These are phyloP conservation scores for Rhizophlyctis rosea DNA, from an alignment of 192 early-diverging fungal species.

Conservation along the genomic window DNA sequence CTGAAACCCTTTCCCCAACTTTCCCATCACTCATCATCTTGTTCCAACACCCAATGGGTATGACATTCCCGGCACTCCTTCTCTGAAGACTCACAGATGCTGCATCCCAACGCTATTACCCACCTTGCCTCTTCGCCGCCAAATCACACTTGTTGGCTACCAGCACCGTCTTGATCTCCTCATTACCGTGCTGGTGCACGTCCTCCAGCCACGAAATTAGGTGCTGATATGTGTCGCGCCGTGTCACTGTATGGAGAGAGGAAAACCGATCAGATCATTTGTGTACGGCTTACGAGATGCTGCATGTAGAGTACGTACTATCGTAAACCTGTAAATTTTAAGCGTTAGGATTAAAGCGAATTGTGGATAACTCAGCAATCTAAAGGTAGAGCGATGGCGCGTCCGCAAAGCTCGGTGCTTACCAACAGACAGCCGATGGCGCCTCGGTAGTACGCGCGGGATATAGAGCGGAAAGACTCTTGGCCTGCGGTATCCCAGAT, in stretches of 20 bases:
- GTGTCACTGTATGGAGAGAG: slow-evolving; percentile 20
- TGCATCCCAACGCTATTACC: neutral
- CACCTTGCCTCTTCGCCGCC: slow-evolving; percentile 62
- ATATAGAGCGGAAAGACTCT: slow-evolving; percentile 41
- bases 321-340: slow-evolving; percentile 34
- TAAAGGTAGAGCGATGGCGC: too few species aligned
- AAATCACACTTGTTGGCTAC: slow-evolving; percentile 93
- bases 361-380: slow-evolving; percentile 59
- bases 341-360: slow-evolving; percentile 71
- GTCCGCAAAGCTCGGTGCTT: too few species aligned
- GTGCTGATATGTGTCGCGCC: slow-evolving; percentile 72
- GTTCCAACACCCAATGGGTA: too few species aligned
- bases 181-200: slow-evolving; percentile 83
- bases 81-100: too few species aligned
- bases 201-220: slow-evolving; percentile 80
- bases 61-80: too few species aligned
- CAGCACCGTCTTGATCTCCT: slow-evolving; percentile 83
- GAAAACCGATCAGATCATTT: too few species aligned
- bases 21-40: too few species aligned
- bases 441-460: slow-evolving; percentile 42
- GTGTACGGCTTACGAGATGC: too few species aligned
- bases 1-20: too few species aligned
- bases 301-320: slow-evolving; percentile 22
- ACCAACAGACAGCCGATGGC: slow-evolving; percentile 37
- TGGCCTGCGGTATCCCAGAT: slow-evolving; percentile 89